Percentiles rank a stretch among this genome's conserved stretches.
Conservation (phyloP, 305 asterid species). For the Coffea humblotiana region DNA sequence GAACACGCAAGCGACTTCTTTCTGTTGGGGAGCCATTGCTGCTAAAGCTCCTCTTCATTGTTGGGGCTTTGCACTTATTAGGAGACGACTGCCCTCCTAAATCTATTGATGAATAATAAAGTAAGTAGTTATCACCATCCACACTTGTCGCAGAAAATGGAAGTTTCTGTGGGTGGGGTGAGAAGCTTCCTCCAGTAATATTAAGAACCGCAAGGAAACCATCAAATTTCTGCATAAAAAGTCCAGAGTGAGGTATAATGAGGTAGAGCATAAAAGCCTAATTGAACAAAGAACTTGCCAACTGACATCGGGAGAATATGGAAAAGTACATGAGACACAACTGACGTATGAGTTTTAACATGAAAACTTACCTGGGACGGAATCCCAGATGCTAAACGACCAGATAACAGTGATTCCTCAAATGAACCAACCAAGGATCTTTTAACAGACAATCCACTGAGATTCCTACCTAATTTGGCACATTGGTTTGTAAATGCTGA, state of each 20-base stretch:
- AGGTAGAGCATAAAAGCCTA: background rate
- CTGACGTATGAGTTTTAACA: background rate
- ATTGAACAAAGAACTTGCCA: background rate
- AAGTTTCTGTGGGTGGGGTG: slow-evolving; percentile 85
- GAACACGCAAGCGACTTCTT: slow-evolving; percentile 66
- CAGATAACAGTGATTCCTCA: slow-evolving; percentile 90
- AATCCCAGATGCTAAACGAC: slow-evolving; percentile 77
- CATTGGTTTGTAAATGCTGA: slow-evolving; percentile 37
- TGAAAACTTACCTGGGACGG: slow-evolving; percentile 52
- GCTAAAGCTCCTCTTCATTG: slow-evolving; percentile 66
- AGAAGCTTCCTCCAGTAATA: slow-evolving; percentile 76
- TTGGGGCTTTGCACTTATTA: slow-evolving; percentile 47
- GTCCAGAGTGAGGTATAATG: background rate
- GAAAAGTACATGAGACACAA: background rate
- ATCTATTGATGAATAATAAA: slow-evolving; percentile 85
- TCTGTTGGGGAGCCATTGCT: slow-evolving; percentile 56
- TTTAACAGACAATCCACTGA: slow-evolving; percentile 68
- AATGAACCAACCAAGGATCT: slow-evolving; percentile 93
- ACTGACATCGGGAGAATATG: background rate
- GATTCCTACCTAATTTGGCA: slow-evolving; percentile 53
- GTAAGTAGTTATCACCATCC: slow-evolving; percentile 71
- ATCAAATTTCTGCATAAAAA: slow-evolving; percentile 65
- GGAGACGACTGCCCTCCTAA: slow-evolving; percentile 49
- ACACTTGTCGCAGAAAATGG: slow-evolving; percentile 86
- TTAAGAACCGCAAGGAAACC: slow-evolving; percentile 88